Evolutionary conservation across 352 stramenopile species (phyloP).

Genomic region (Pythium aristosporum): DNA sequence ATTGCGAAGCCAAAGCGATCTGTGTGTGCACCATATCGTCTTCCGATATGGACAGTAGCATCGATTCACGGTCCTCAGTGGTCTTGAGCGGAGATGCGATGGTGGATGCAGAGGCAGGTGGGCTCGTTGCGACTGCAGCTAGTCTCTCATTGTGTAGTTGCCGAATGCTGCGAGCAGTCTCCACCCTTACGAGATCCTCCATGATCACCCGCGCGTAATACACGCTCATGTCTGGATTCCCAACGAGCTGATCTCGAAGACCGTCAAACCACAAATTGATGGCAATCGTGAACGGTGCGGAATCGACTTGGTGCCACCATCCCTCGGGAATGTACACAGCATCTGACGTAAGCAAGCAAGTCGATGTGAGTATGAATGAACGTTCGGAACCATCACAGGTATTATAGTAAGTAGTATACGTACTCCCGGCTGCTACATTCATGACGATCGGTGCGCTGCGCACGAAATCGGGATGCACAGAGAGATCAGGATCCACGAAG

Average conservation of each 20-base stretch:
- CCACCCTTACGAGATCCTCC: constrained; percentile 54
- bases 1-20: constrained; percentile 3
- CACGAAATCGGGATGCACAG: constrained; percentile 33
- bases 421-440: constrained; percentile 52
- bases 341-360: constrained; percentile 34
- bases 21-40: constrained; percentile 10
- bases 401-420: background rate
- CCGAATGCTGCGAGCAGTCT: constrained; percentile 32
- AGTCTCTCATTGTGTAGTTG: constrained; percentile 19
- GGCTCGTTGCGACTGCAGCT: background rate
- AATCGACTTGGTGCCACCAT: constrained; percentile 87
- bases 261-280: constrained; percentile 86
- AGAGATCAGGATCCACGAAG: constrained; percentile 38
- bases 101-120: background rate
- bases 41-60: constrained; percentile 6
- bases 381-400: background rate
- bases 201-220: constrained; percentile 72
- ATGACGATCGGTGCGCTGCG: constrained; percentile 32
- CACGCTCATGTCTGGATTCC: constrained; percentile 39
- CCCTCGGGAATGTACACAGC: constrained; percentile 80
- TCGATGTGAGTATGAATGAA: background rate
- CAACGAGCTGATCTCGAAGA: constrained; percentile 47
- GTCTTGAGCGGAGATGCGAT: background rate
- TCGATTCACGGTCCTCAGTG: constrained; percentile 11
- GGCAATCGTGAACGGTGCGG: constrained; percentile 69